Evolutionary conservation across 1,284 basidiomycete genomes (phyloP).

Genomic region (Fomitopsis schrenkii): DNA sequence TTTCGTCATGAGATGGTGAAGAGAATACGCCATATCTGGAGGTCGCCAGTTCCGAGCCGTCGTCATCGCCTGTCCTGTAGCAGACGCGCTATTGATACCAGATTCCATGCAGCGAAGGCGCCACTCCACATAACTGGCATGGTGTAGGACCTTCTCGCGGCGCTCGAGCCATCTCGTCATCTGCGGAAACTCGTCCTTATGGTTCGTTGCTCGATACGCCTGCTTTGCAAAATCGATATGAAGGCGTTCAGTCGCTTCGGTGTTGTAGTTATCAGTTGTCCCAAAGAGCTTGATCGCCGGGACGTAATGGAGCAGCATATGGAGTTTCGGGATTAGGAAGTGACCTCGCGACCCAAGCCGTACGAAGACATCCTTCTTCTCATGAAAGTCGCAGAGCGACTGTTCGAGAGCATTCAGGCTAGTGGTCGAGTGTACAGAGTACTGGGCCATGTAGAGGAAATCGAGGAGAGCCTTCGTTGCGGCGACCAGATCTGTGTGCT

Average conservation of each 20-base stretch:
- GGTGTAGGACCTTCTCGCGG: constrained; percentile 5
- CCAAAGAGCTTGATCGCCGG: constrained; percentile 16
- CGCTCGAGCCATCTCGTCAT: constrained; percentile 32
- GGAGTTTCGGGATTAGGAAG: constrained; percentile 29
- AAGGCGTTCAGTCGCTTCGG: constrained; percentile 23
- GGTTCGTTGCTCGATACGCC: constrained; percentile 28
- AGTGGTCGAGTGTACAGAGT: constrained; percentile 12
- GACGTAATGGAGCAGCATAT: constrained; percentile 21
- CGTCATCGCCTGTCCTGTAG: no score
- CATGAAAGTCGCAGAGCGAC: constrained; percentile 23
- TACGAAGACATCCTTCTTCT: constrained; percentile 23
- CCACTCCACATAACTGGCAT: constrained; percentile 1
- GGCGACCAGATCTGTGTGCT: background rate
- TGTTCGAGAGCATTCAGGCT: constrained; percentile 17
- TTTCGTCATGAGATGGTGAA: background rate
- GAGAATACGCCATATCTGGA: background rate
- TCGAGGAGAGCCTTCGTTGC: constrained; percentile 14
- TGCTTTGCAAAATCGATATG: constrained; percentile 28
- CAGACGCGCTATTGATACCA: no score
- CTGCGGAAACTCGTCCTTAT: constrained; percentile 27
- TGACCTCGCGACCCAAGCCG: constrained; percentile 17
- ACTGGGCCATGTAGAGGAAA: constrained; percentile 19
- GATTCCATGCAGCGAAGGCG: background rate
- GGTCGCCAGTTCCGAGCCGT: background rate
- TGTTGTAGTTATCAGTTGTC: constrained; percentile 23